Evolutionary conservation across 2,329 filamentous ascomycete species (phyloP).

Genomic region (Phaeosphaeria sp.): DNA sequence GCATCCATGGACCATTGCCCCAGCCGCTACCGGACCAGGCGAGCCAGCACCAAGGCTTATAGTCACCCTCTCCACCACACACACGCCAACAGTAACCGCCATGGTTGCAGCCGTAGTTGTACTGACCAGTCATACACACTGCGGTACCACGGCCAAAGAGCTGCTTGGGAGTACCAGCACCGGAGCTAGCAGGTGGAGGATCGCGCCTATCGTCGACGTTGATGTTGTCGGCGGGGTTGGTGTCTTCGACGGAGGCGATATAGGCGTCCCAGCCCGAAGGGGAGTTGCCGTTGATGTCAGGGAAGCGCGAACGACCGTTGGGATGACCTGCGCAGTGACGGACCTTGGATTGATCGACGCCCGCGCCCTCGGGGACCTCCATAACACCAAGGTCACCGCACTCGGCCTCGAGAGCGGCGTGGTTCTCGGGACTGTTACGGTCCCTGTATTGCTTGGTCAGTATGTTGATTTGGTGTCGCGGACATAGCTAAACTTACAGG

Average conservation of each 20-base stretch:
- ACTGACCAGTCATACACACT: background rate
- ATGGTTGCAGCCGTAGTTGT: background rate
- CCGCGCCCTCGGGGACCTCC: background rate
- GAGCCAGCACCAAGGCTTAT: background rate
- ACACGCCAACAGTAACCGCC: background rate
- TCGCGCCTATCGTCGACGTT: background rate
- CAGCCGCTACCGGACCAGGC: background rate
- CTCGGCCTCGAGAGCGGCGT: background rate
- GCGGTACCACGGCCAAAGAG: background rate
- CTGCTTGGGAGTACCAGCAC: background rate
- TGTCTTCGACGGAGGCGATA: background rate
- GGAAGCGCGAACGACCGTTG: background rate
- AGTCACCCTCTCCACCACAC: background rate
- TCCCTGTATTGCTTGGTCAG: background rate
- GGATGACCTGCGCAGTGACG: background rate
- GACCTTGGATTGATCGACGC: background rate
- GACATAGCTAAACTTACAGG: background rate
- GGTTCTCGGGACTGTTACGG: background rate
- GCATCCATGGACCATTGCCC: background rate
- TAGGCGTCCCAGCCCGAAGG: too few species aligned
- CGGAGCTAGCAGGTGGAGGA: background rate
- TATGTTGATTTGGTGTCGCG: background rate
- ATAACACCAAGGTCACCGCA: constrained; percentile 1
- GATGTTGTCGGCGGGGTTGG: background rate
- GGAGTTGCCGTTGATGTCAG: background rate